Evolutionary conservation across 2,329 filamentous ascomycete genomes (phyloP).

Genomic region (Tolypocladium amazonense): DNA sequence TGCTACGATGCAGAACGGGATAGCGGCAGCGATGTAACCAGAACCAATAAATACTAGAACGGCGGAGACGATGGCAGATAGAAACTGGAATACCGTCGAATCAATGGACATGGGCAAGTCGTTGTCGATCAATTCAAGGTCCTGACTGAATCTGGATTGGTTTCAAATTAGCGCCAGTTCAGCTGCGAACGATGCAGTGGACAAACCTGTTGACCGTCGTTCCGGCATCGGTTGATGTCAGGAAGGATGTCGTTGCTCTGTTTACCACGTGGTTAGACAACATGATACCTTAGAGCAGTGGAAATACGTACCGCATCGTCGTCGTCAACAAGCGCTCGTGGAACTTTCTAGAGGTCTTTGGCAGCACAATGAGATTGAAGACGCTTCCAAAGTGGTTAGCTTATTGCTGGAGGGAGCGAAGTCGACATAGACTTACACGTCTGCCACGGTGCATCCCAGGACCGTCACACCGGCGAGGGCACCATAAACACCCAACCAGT

Average conservation of each 20-base stretch:
- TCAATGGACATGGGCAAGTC: slow-evolving; percentile 21
- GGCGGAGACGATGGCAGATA: slow-evolving; percentile 14
- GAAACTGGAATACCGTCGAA: slow-evolving; percentile 11
- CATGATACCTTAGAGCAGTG: no score
- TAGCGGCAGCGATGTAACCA: slow-evolving; percentile 30
- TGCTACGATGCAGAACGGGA: slow-evolving; percentile 25
- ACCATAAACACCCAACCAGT: slow-evolving; percentile 11
- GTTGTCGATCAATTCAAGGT: slow-evolving; percentile 25
- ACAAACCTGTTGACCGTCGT: slow-evolving; percentile 18
- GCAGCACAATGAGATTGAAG: slow-evolving; percentile 13
- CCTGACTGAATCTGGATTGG: slow-evolving; percentile 24
- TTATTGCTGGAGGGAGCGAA: no score
- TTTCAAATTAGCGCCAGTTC: not conserved
- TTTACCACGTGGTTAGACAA: slow-evolving; percentile 2
- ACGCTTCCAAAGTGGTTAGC: slow-evolving; percentile 5
- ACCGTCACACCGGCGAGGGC: slow-evolving; percentile 7
- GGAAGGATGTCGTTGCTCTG: slow-evolving; percentile 18
- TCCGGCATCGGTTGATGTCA: slow-evolving; percentile 24
- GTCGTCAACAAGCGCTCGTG: slow-evolving; percentile 14
- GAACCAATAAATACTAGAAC: slow-evolving; percentile 34
- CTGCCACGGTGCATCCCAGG: slow-evolving; percentile 5
- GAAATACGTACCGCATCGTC: slow-evolving; percentile 12
- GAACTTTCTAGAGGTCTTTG: slow-evolving; percentile 12
- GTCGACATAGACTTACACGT: slow-evolving; percentile 4
- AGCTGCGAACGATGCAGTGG: no score